Evolutionary conservation across 2,329 filamentous ascomycete genomes (phyloP), one percentile per base, ranked within the genome.

Genomic region (Penicillium sp.): DNA sequence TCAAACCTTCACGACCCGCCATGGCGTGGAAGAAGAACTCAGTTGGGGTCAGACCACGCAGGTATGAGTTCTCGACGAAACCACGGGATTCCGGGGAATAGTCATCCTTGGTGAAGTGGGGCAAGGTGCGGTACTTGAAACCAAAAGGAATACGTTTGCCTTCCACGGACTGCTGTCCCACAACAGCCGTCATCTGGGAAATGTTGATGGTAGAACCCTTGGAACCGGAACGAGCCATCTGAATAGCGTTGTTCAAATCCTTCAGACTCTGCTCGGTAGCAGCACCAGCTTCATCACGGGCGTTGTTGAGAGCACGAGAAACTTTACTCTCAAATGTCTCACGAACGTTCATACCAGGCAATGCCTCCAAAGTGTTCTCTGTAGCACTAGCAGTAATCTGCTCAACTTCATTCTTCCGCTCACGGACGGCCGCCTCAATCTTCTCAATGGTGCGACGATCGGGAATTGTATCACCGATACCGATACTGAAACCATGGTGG

Each of bases 21-120:
- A 99, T 99, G 72, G 95, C 95, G 84, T 99, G 95, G 84, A 99
- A 99, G 81, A 97, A 99, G 79, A 99, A 99, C 68, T 99, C 95
- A 1, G 90, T 89, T 0, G 95, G 95, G 0, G 96, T 99, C 57
- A 99, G 80, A 55, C 95, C 95, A 81, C 95, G 90, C 13, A 99
- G 85, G 69, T 99, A 99, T 0, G 95, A 99, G 78, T 99, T 99
- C 77, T 99, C 95, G 21, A 99, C 95, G 71, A 99, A 99, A 43
- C 95, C 95, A 79, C 95, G 89, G 46, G 95, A 93, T 74, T 97
- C 93, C 11, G 95, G 92, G 21, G 93, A 98, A 76, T 98, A 99
- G 75, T 99, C 96, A 68, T 99, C 96, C 81, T 99, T 99, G 64
- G 95, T 96, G 77, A 99, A 99, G 76, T 99, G 95, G 3, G 95